Base-by-base conservation (phyloP, 345 rosid genomes). In the Salix exigua region DNA sequence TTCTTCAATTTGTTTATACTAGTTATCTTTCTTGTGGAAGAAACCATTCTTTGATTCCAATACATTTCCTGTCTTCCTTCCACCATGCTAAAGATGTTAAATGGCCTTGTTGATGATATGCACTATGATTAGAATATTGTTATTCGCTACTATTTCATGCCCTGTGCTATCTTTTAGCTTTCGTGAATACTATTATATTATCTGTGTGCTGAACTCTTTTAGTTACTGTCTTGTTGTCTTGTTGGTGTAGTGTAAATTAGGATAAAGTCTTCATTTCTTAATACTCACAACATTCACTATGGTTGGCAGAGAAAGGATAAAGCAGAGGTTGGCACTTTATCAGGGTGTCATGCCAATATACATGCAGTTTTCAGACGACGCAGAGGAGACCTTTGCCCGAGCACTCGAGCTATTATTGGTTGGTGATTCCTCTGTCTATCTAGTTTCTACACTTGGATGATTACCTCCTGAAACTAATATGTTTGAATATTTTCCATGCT, bases 261-360 rank as follows among this genome's bases (percentile, higher is more conserved):
- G 75, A 64, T 69, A 60, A 2, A 3, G 40, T 53, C 48, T 73
- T 46, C 44, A 2, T 19, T 70, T 70, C 38, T 25, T 16, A 66
- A 53, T 46, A 44, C 67, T 28, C 30, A 44, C 14, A 67, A 58
- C 25, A 6, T 78, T 73, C 72, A 79, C 26, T 42, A 46, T 80
- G 61, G 75, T 73, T 75, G 37, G 33, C 88, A 96, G 99, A 77
- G 91, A 86, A 74, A 90, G 96, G 82, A 91, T 88, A 78, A 96
- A 91, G 93, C 99, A 93, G 83, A 88, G 98, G 75, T 71, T 96
- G 74, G 88, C 82, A 72, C 96, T 93, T 73, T 96, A 96, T 83
- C 98, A 91, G 79, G 99, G 99, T 65, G 91, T 91, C 79, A 82
- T 84, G 87, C 98, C 99, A 66, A 87, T 93, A 83, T 87, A 79